Conservation (phyloP, 1,284 basidiomycete genomes). For the Naganishia albida region DNA sequence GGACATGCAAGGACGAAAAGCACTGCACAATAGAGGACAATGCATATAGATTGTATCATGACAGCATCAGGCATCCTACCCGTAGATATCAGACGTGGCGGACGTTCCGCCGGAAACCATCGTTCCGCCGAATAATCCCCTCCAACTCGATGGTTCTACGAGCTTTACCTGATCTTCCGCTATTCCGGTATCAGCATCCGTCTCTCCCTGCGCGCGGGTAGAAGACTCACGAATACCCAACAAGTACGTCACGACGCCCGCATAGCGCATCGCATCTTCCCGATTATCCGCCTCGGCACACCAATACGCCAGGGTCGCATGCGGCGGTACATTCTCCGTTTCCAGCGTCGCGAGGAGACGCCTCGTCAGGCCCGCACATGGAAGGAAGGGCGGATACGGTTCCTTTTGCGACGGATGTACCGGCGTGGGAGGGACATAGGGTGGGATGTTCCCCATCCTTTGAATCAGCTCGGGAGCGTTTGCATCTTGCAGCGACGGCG, state of each 20-base stretch:
- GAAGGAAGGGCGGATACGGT: conserved; percentile 56
- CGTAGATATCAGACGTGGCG: conserved; percentile 26
- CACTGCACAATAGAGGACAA: conserved; percentile 1
- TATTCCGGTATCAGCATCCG: conserved; percentile 17
- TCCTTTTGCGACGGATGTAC: conserved; percentile 45
- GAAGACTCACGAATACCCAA: conserved; percentile 49
- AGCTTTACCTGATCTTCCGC: conserved; percentile 37
- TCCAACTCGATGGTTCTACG: conserved; percentile 46
- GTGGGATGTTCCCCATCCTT: conserved; percentile 57
- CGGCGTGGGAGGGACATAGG: conserved; percentile 54
- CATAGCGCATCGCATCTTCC: conserved; percentile 66
- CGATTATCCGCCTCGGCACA: conserved; percentile 75
- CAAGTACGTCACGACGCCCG: conserved; percentile 60
- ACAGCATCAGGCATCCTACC: conserved; percentile 5
- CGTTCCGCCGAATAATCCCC: conserved; percentile 46
- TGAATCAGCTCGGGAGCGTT: conserved; percentile 62
- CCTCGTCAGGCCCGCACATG: conserved; percentile 70
- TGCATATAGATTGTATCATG: conserved; percentile 1
- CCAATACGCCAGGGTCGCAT: conserved; percentile 58
- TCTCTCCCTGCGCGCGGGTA: not conserved
- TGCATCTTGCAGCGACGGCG: conserved; percentile 29
- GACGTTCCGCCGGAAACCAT: conserved; percentile 9
- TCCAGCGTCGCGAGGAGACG: conserved; percentile 61
- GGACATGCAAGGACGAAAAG: conserved; percentile 11
- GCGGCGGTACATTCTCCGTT: conserved; percentile 32